Evolutionary conservation across 495 filamentous ascomycete genomes (phyloP).

Genomic region (Aspergillus homomorphus): DNA sequence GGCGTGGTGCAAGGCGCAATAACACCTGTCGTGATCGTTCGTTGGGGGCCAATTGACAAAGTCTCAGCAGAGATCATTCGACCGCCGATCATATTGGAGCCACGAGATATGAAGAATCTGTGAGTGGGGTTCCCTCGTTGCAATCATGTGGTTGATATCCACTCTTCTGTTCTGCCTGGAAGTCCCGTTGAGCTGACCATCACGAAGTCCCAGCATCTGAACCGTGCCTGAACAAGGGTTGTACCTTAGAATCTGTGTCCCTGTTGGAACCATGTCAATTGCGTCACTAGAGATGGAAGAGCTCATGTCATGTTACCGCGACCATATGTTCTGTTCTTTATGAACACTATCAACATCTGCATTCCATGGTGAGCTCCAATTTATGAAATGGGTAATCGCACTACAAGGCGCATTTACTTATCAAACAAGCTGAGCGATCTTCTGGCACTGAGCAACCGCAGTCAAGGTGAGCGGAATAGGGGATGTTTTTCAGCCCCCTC

Average conservation of each 20-base stretch:
- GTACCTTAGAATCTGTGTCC: not conserved
- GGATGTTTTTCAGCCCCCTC: not conserved
- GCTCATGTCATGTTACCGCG: too few relatives aligned
- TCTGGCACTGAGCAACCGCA: not conserved
- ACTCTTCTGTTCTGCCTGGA: not conserved
- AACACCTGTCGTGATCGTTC: not conserved
- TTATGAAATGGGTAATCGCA: not conserved
- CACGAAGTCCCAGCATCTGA: not conserved
- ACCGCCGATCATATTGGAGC: not conserved
- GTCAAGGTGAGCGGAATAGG: not conserved
- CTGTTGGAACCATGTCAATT: not conserved
- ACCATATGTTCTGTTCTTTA: too few relatives aligned
- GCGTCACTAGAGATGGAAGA: too few relatives aligned
- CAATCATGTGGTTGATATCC: conserved; percentile 4
- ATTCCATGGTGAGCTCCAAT: too few relatives aligned
- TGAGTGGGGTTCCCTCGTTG: not conserved
- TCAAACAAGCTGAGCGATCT: not conserved
- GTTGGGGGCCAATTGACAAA: not conserved
- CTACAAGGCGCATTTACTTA: not conserved
- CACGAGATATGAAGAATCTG: not conserved
- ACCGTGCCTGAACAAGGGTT: not conserved
- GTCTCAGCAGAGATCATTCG: not conserved
- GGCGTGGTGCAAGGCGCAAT: not conserved
- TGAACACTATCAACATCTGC: too few relatives aligned
- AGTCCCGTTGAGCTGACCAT: not conserved